These are phyloP conservation scores for Podila epicladia DNA, from an alignment of 192 early-diverging fungal genomes.

Conservation along the genomic window DNA sequence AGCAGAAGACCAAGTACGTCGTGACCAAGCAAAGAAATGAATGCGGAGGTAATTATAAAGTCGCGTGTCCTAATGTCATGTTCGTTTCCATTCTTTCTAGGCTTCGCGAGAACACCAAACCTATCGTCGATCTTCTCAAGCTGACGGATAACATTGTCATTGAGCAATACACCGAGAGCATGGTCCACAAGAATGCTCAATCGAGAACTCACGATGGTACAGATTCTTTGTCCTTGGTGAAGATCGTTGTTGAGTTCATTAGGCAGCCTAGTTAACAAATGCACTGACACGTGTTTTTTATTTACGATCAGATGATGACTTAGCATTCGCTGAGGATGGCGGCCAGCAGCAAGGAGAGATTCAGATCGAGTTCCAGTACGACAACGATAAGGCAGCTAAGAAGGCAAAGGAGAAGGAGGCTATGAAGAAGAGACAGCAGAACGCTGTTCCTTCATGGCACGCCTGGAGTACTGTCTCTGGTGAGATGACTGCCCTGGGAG, in stretches of 20 bases:
- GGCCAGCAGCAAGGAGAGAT: conserved; percentile 71
- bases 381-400: conserved; percentile 71
- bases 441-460: conserved; percentile 84
- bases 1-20: conserved; percentile 38
- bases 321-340: conserved; percentile 74
- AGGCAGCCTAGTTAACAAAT: background rate
- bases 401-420: conserved; percentile 71
- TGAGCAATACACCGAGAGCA: conserved; percentile 54
- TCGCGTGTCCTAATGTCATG: background rate
- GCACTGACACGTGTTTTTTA: background rate
- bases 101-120: conserved; percentile 75
- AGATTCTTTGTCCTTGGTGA: no score
- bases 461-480: conserved; percentile 78
- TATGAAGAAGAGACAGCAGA: conserved; percentile 75
- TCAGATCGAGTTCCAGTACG: conserved; percentile 76
- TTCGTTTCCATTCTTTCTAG: conserved; percentile 16
- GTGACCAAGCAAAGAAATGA: background rate
- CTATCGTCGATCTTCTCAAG: conserved; percentile 78
- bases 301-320: conserved; percentile 59
- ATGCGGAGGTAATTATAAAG: no score
- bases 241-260: no score
- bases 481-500: conserved; percentile 51
- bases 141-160: conserved; percentile 61
- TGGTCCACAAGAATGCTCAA: conserved; percentile 45
- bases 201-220: conserved; percentile 51